A percentile compares a stretch with the other conserved stretches of the same genome.
Conservation (phyloP, 2,329 filamentous ascomycete genomes). For the Amphichorda felina region DNA sequence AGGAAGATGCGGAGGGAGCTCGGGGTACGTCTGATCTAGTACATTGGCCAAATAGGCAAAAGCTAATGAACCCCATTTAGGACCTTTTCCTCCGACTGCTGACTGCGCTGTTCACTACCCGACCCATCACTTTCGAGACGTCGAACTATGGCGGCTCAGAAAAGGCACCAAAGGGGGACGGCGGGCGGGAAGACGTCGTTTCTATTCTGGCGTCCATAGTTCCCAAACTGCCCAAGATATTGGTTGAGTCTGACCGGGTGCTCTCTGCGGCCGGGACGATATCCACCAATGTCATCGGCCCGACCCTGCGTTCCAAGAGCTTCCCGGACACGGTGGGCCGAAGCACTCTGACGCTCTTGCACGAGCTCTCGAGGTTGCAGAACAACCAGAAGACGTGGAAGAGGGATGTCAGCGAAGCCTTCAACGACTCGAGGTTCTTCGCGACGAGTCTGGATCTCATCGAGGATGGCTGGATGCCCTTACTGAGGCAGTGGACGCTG, state of each 20-base stretch:
- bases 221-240: slow-evolving; percentile 67
- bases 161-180: slow-evolving; percentile 21
- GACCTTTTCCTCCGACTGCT: slow-evolving; percentile 82
- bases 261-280: slow-evolving; percentile 67
- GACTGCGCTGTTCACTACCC: slow-evolving; percentile 87
- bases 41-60: not conserved
- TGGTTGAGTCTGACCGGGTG: slow-evolving; percentile 79
- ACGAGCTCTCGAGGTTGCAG: slow-evolving; percentile 64
- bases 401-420: slow-evolving; percentile 83
- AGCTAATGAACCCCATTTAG: slow-evolving; percentile 26
- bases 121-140: slow-evolving; percentile 57
- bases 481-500: slow-evolving; percentile 74
- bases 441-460: slow-evolving; percentile 54
- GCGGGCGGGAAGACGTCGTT: slow-evolving; percentile 56
- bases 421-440: slow-evolving; percentile 84
- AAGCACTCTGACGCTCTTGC: slow-evolving; percentile 59
- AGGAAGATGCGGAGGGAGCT: slow-evolving; percentile 83
- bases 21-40: slow-evolving; percentile 44
- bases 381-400: slow-evolving; percentile 84
- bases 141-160: slow-evolving; percentile 21
- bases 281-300: slow-evolving; percentile 71
- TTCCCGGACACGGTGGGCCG: slow-evolving; percentile 79
- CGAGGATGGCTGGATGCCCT: slow-evolving; percentile 64
- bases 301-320: slow-evolving; percentile 68
- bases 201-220: slow-evolving; percentile 69